Conservation (phyloP, 768 basidiomycete species). For the Termitomyces sp. region DNA sequence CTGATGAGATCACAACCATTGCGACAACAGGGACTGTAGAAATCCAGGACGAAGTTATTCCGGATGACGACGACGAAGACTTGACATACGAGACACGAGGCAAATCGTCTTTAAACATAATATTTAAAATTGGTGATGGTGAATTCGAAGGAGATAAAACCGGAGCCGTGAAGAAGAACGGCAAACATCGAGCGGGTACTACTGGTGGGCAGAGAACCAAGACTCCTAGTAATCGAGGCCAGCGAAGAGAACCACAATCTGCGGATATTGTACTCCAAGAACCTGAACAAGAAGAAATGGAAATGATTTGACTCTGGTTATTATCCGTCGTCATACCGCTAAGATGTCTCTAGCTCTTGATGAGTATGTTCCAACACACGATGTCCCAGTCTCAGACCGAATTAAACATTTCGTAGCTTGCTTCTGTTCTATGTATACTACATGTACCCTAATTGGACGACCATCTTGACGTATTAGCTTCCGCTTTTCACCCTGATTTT, state of each 20-base stretch:
- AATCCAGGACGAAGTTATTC: slow-evolving; percentile 75
- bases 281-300: slow-evolving; percentile 38
- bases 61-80: slow-evolving; percentile 69
- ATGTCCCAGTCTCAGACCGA: not conserved
- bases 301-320: slow-evolving; percentile 15
- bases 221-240: slow-evolving; percentile 1
- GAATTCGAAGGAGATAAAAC: slow-evolving; percentile 36
- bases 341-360: too few species aligned
- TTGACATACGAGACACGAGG: slow-evolving; percentile 57
- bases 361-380: not conserved
- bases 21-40: slow-evolving; percentile 66
- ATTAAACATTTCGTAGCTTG: not conserved
- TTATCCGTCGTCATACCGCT: too few species aligned
- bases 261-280: slow-evolving; percentile 31
- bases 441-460: not conserved
- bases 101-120: slow-evolving; percentile 63
- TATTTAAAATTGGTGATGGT: slow-evolving; percentile 61
- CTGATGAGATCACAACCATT: slow-evolving; percentile 56
- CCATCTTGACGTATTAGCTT: not conserved
- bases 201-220: slow-evolving; percentile 1
- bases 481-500: not conserved
- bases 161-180: slow-evolving; percentile 17
- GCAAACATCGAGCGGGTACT: slow-evolving; percentile 8
- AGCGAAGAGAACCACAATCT: slow-evolving; percentile 4
- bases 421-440: not conserved